Evolutionary conservation across 1,284 basidiomycete species (phyloP).

Genomic region (Ceratobasidium sp.): DNA sequence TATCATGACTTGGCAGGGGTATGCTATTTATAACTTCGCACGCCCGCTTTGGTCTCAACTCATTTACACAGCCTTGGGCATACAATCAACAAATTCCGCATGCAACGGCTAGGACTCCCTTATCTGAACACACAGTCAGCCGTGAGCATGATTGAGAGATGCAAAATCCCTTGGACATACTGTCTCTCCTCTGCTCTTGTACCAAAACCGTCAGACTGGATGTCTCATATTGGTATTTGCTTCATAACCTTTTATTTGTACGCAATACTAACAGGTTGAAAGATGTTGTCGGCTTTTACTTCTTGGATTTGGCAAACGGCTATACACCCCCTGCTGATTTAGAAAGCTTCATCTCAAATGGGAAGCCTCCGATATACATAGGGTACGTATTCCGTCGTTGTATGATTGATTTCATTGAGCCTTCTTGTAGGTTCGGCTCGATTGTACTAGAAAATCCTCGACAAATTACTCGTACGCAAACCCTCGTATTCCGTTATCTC

Average conservation of each 20-base stretch:
- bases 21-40: conserved; percentile 48
- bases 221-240: conserved; percentile 67
- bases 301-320: conserved; percentile 66
- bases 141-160: conserved; percentile 68
- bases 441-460: conserved; percentile 72
- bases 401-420: not conserved
- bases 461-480: conserved; percentile 64
- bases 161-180: conserved; percentile 77
- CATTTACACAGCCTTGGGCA: conserved; percentile 65
- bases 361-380: conserved; percentile 71
- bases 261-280: not conserved
- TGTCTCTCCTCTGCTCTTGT: conserved; percentile 75
- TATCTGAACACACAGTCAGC: conserved; percentile 66
- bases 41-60: no score
- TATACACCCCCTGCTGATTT: conserved; percentile 67
- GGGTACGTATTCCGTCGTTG: conserved; percentile 59
- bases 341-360: conserved; percentile 64
- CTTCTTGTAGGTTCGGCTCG: conserved; percentile 68
- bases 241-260: not conserved
- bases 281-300: conserved; percentile 78
- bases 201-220: conserved; percentile 74
- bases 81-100: conserved; percentile 72
- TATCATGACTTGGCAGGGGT: conserved; percentile 72
- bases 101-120: conserved; percentile 66
- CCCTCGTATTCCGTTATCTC: no score